These are phyloP conservation scores for Mycena rebaudengoi DNA, from an alignment of 768 basidiomycete genomes.

Conservation along the genomic window DNA sequence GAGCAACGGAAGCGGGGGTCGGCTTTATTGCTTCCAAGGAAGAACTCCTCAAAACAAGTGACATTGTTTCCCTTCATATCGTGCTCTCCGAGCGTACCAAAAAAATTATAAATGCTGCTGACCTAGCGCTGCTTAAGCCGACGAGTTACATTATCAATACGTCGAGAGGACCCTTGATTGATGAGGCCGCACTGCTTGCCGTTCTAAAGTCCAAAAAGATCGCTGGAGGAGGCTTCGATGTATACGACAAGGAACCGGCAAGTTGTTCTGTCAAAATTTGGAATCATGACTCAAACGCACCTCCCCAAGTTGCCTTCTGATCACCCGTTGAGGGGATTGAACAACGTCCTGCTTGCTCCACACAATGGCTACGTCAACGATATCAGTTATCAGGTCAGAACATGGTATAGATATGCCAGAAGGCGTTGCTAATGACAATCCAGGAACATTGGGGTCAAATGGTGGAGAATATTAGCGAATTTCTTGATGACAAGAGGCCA, in stretches of 20 bases:
- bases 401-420: too few relatives aligned
- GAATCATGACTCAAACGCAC: neutral
- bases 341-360: slow-evolving; percentile 67
- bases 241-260: slow-evolving; percentile 70
- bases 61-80: slow-evolving; percentile 70
- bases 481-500: slow-evolving; percentile 56
- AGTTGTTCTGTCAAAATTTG: neutral
- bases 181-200: slow-evolving; percentile 63
- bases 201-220: slow-evolving; percentile 56
- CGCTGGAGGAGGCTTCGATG: slow-evolving; percentile 70
- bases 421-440: too few relatives aligned
- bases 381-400: slow-evolving; percentile 58
- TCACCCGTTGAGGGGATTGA: slow-evolving; percentile 58
- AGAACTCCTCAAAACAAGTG: slow-evolving; percentile 59
- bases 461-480: slow-evolving; percentile 65
- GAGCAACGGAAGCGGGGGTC: slow-evolving; percentile 60
- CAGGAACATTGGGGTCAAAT: slow-evolving; percentile 62
- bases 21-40: slow-evolving; percentile 59
- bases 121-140: slow-evolving; percentile 63
- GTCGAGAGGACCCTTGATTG: slow-evolving; percentile 69
- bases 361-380: slow-evolving; percentile 68
- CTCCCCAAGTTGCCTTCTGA: slow-evolving; percentile 51
- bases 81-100: slow-evolving; percentile 61
- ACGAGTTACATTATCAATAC: slow-evolving; percentile 73
- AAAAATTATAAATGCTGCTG: slow-evolving; percentile 54